Evolutionary conservation across 139 green algal species (phyloP).

Genomic region (Trebouxia sp.): DNA sequence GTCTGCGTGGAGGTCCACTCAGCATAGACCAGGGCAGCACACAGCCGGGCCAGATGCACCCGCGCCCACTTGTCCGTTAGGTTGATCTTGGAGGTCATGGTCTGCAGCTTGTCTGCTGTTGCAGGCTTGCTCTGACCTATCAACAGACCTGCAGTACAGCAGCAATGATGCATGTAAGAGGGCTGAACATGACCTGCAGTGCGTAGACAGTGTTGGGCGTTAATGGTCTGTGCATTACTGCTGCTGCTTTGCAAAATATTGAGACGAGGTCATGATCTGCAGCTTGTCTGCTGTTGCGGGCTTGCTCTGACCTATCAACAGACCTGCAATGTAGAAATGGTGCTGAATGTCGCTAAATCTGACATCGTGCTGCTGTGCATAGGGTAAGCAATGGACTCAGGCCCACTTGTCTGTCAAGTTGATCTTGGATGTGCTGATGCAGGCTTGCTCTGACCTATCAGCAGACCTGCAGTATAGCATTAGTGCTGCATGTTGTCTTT

Average conservation of each 20-base stretch:
- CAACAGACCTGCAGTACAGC: neutral
- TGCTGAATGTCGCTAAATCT: neutral
- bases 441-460: constrained; percentile 24
- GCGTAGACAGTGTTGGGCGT: neutral
- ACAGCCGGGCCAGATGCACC: constrained; percentile 74
- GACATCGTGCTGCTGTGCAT: neutral
- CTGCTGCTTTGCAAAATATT: too few relatives aligned
- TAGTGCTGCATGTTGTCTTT: neutral
- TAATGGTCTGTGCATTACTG: too few relatives aligned
- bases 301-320: constrained; percentile 24
- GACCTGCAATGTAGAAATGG: neutral
- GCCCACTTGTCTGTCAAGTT: constrained; percentile 67
- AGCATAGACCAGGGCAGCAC: constrained; percentile 66
- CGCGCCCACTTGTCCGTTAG: constrained; percentile 69
- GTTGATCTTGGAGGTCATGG: constrained; percentile 40
- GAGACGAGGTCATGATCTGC: neutral
- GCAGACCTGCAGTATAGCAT: neutral
- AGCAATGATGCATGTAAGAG: neutral
- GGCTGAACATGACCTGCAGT: neutral
- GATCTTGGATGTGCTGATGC: neutral
- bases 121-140: constrained; percentile 23
- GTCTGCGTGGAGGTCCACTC: constrained; percentile 46
- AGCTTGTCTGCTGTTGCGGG: constrained; percentile 15
- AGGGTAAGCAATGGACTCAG: constrained; percentile 60
- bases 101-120: constrained; percentile 6